These are phyloP conservation scores for Pichia sp. DNA, from an alignment of 1,139 yeast species.

Conservation along the genomic window DNA sequence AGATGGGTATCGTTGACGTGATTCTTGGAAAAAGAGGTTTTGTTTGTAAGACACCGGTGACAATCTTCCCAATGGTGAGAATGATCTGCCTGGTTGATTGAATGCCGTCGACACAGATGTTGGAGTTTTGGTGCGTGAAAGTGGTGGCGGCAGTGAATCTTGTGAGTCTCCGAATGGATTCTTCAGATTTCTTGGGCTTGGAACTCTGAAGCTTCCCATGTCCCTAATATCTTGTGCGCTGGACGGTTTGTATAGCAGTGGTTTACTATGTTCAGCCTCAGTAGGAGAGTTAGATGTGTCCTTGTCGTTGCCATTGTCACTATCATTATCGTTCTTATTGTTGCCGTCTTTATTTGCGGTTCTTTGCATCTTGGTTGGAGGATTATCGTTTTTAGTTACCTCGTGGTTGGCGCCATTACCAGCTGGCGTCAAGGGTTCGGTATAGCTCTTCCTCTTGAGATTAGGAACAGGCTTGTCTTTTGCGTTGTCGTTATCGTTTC, in stretches of 20 bases:
- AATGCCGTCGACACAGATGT: not conserved
- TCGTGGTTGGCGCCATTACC: no score
- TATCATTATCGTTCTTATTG: not conserved
- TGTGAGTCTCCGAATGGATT: constrained; percentile 3
- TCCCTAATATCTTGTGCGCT: no score
- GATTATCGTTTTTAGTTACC: no score
- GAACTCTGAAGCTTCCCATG: not conserved
- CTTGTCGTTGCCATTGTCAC: constrained; percentile 1
- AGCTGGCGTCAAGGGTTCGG: no score
- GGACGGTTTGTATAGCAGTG: not conserved
- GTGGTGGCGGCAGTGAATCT: not conserved
- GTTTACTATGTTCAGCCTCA: not conserved
- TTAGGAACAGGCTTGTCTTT: no score
- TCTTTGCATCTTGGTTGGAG: not conserved
- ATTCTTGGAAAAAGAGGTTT: constrained; percentile 9
- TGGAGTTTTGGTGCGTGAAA: no score
- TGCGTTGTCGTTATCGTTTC: not conserved
- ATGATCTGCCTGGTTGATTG: constrained; percentile 1
- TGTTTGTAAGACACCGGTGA: constrained; percentile 11
- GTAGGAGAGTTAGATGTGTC: not conserved
- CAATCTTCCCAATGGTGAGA: constrained; percentile 6
- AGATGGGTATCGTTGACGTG: constrained; percentile 30
- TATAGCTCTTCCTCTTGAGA: no score
- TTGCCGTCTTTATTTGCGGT: no score
- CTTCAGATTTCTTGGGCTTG: constrained; percentile 2